These are phyloP conservation scores for Penicillium salamii DNA, from an alignment of 495 filamentous ascomycete genomes.

Conservation along the genomic window DNA sequence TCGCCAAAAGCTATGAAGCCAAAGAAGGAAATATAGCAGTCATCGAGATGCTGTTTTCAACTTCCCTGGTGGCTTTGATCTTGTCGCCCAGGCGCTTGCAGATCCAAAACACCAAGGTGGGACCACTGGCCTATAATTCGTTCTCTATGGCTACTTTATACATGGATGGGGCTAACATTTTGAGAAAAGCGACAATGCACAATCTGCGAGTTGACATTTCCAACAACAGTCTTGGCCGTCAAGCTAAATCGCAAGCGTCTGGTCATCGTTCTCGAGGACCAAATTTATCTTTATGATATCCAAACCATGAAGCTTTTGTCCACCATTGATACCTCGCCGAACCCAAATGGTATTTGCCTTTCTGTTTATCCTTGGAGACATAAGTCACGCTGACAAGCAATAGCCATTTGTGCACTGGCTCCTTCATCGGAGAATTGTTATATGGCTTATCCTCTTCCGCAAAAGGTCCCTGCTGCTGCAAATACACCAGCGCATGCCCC, in stretches of 20 bases:
- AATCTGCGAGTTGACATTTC: conserved; percentile 98
- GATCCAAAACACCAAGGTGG: conserved; percentile 93
- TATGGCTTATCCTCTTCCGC: conserved; percentile 88
- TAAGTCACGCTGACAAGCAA: conserved; percentile 14
- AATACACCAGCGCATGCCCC: conserved; percentile 80
- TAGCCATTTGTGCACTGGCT: conserved; percentile 87
- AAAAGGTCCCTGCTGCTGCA: conserved; percentile 65
- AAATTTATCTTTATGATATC: conserved; percentile 97
- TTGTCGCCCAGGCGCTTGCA: conserved; percentile 84
- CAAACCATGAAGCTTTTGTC: conserved; percentile 93
- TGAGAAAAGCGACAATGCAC: conserved; percentile 74
- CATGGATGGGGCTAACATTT: not conserved
- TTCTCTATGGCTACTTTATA: not conserved
- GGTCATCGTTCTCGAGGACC: conserved; percentile 87
- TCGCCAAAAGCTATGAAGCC: conserved; percentile 87
- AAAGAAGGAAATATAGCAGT: conserved; percentile 90
- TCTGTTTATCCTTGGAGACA: not conserved
- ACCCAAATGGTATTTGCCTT: conserved; percentile 66
- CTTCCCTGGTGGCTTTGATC: conserved; percentile 92
- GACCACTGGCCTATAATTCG: not conserved
- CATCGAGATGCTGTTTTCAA: conserved; percentile 98
- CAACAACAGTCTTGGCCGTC: conserved; percentile 87
- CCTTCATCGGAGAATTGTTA: conserved; percentile 95
- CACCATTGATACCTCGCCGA: conserved; percentile 89
- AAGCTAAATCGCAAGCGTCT: conserved; percentile 91